Evolutionary conservation across 495 filamentous ascomycete species (phyloP), one percentile per base, ranked within the genome.

Genomic region (Talaromyces thailandensis): DNA sequence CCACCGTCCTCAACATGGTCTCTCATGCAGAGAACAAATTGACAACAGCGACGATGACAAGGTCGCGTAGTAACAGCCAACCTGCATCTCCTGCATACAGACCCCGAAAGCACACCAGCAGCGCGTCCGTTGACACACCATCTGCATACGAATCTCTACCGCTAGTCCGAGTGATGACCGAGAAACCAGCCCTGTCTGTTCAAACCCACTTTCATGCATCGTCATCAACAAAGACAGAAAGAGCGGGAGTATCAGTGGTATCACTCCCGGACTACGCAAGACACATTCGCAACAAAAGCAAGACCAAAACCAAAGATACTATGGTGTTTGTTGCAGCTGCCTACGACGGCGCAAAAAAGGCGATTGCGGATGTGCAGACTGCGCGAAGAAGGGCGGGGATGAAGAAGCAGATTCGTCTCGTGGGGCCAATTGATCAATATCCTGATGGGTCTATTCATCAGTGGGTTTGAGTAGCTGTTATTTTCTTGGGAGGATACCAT

Each of bases 331-430:
- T 75, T 6, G 63, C 70, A 3, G 57, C 67, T 6, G 71, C 69
- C 25, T 63, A 76, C 26, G 73, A 71, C 16, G 69, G 68, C 0
- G 75, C 71, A 18, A 69, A 71, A 63, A 72, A 72, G 63, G 71
- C 69, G 64, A 71, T 76, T 43, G 64, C 60, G 35, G 67, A 73
- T 56, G 62, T 69, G 26, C 71, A 73, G 40, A 66, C 70, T 14
- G 73, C 77, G 48, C 70, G 70, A 18, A 66, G 73, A 16, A 71
- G 76, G 31, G 73, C 71, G 48, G 63, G 70, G 45, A 31, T 81
- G 62, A 82, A 80, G 68, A 69, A 71, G 14, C 73, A 74, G 59
- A 81, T 83, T 51, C 74, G 73, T 48, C 52, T 81, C 4, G 65
- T 82, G 58, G 74, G 76, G 14, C 69, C 75, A 14, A 70, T 75